Conservation (phyloP, 768 basidiomycete species). For the Mycena albidolilacea region DNA sequence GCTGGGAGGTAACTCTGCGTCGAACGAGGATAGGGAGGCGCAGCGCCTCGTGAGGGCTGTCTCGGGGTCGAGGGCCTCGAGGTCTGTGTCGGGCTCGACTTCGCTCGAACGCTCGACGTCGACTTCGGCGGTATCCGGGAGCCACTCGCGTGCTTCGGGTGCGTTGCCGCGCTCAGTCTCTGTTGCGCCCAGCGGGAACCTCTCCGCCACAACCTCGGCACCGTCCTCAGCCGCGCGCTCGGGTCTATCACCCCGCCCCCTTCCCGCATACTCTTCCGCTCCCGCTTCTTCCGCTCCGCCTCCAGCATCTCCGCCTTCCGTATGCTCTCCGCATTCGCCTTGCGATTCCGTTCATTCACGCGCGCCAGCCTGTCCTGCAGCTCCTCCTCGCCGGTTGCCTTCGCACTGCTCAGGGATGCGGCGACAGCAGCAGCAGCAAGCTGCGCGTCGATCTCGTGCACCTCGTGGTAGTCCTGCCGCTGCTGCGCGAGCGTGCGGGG, state of each 20-base stretch:
- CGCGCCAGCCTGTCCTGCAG: constrained; percentile 72
- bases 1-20: neutral
- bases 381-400: constrained; percentile 42
- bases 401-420: constrained; percentile 28
- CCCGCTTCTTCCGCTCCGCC: constrained; percentile 77
- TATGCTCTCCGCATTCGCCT: constrained; percentile 85
- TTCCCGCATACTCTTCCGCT: constrained; percentile 65
- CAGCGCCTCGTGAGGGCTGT: neutral
- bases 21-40: neutral
- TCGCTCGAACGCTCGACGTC: neutral
- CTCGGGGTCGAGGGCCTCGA: neutral
- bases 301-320: constrained; percentile 81
- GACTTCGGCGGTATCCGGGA: no score
- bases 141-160: no score
- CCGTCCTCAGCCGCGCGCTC: constrained; percentile 77
- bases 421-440: constrained; percentile 64
- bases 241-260: constrained; percentile 65
- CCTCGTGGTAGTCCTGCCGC: constrained; percentile 78
- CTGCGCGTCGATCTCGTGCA: constrained; percentile 72
- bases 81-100: neutral
- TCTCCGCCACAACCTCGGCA: constrained; percentile 61
- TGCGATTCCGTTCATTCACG: constrained; percentile 93
- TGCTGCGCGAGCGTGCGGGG: constrained; percentile 78
- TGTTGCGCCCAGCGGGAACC: neutral
- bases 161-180: constrained; percentile 23